These are phyloP conservation scores for Clonostachys rosea DNA, from an alignment of 2,329 filamentous ascomycete species.

Conservation along the genomic window DNA sequence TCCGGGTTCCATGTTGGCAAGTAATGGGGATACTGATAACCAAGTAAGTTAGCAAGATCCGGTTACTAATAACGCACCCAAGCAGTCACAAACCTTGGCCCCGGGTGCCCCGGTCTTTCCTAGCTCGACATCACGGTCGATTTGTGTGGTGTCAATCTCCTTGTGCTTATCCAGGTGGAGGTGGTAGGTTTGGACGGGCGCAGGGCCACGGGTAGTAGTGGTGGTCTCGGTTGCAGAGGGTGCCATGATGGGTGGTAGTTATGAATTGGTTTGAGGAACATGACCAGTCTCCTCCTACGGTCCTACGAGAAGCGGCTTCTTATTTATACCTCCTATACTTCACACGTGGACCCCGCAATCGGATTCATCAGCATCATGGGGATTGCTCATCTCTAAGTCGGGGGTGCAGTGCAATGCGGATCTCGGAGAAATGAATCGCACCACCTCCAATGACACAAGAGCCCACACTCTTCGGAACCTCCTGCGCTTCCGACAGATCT, in stretches of 20 bases:
- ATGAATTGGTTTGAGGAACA: too few relatives aligned
- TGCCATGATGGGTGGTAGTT: slow-evolving; percentile 15
- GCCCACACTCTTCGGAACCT: too few relatives aligned
- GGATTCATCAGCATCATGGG: neutral
- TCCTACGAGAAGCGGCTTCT: too few relatives aligned
- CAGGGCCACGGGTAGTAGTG: slow-evolving; percentile 5
- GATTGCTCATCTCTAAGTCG: neutral
- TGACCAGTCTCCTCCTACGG: too few relatives aligned
- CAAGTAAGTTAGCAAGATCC: too few relatives aligned
- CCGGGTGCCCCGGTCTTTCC: slow-evolving; percentile 16
- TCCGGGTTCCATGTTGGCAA: slow-evolving; percentile 66
- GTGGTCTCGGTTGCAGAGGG: slow-evolving; percentile 23
- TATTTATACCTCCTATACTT: neutral
- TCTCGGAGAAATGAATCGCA: neutral
- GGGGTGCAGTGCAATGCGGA: neutral
- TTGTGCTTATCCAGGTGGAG: slow-evolving; percentile 20
- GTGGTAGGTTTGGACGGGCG: slow-evolving; percentile 7
- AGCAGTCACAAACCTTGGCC: slow-evolving; percentile 13
- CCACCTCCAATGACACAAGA: too few relatives aligned
- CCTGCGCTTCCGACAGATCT: too few relatives aligned
- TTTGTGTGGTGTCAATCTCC: slow-evolving; percentile 15
- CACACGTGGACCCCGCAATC: neutral
- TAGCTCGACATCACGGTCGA: slow-evolving; percentile 17
- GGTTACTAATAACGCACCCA: neutral
- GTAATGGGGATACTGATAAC: slow-evolving; percentile 60